Conservation (phyloP, 1,284 basidiomycete species). For the Vanrija pseudolonga region DNA sequence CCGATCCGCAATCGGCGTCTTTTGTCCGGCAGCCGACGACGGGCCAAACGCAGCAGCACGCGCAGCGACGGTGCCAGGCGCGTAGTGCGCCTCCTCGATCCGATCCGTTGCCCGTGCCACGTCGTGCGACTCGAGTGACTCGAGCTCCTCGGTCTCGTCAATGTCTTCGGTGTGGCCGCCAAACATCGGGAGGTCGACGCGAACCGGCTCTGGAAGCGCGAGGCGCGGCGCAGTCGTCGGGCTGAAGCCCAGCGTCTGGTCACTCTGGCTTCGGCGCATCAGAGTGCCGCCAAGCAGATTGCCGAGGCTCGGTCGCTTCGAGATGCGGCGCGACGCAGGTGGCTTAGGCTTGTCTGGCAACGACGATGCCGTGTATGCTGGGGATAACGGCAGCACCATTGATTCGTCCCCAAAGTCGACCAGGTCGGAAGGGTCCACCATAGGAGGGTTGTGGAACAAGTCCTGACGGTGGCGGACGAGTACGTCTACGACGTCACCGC, state of each 20-base stretch:
- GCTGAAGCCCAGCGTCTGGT: conserved; percentile 16
- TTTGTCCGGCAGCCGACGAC: conserved; percentile 8
- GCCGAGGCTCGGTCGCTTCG: conserved; percentile 26
- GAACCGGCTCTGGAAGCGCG: conserved; percentile 17
- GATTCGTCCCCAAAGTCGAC: conserved; percentile 39
- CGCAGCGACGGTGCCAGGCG: conserved; percentile 34
- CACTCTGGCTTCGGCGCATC: conserved; percentile 19
- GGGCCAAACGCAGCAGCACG: conserved; percentile 21
- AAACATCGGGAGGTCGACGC: not conserved
- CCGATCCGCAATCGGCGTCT: conserved; percentile 44
- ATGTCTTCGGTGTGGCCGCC: conserved; percentile 4
- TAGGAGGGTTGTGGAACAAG: conserved; percentile 35
- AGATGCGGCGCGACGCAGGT: conserved; percentile 16
- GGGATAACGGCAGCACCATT: conserved; percentile 17
- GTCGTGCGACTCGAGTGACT: not conserved
- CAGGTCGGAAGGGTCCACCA: conserved; percentile 24
- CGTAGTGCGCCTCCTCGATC: conserved; percentile 28
- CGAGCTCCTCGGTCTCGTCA: conserved; percentile 10
- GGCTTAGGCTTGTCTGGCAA: conserved; percentile 16
- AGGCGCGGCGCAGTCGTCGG: conserved; percentile 25
- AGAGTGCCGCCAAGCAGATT: conserved; percentile 19
- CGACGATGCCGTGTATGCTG: conserved; percentile 4
- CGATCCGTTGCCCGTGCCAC: conserved; percentile 6
- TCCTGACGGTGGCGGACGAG: conserved; percentile 28
- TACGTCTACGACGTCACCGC: conserved; percentile 33